Evolutionary conservation across 2,329 filamentous ascomycete genomes (phyloP), one percentile per base, ranked within the genome.

Genomic region (Emergomyces pasteurianus): DNA sequence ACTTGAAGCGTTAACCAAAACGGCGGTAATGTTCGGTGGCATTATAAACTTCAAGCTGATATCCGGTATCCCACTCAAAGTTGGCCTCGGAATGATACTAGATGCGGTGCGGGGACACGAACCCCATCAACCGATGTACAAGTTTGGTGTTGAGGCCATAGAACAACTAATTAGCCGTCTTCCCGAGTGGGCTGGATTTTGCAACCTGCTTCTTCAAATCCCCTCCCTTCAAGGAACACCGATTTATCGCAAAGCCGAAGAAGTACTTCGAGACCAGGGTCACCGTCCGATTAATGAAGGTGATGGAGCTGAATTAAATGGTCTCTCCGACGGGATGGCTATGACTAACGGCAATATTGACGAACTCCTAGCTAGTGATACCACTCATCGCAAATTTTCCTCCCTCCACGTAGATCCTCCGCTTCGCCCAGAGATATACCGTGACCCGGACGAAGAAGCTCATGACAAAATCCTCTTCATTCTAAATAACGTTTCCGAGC

Each of bases 1-100:
- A 0, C 80, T 96, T n/a, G 92, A 96, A 70, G 94, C 94, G 6
- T 79, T 99, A 58, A 92, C 92, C 8, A 97, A 92, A 12, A 99
- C 94, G 0, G 92, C 94, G 3, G 92, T 99, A 10, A 82, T 99
- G 34, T 99, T 99, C 72, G 94, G 94, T 60, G 94, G 92, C 34
- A 94, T 97, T 65, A 96, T 99, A 69, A 92, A 92, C 58, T 94
- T 90, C 76, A 91, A 92, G 69, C 82, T 99, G 7, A 88, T 99
- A 58, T 90, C 91, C 6, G 88, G 91, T 49, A 83, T 99, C 21
- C 90, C 94, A 3, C 83, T 97, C 40, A 91, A 96, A 71, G 91
- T 96, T 61, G 94, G 90, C n/a, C 79, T 97, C 18, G 91, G 89
- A 18, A 96, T 99, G 90, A 95, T 99, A 64, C 79, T 97, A n/a